These are phyloP conservation scores for Oryza officinalis DNA, from an alignment of 176 grass and related monocot genomes.

Conservation along the genomic window DNA sequence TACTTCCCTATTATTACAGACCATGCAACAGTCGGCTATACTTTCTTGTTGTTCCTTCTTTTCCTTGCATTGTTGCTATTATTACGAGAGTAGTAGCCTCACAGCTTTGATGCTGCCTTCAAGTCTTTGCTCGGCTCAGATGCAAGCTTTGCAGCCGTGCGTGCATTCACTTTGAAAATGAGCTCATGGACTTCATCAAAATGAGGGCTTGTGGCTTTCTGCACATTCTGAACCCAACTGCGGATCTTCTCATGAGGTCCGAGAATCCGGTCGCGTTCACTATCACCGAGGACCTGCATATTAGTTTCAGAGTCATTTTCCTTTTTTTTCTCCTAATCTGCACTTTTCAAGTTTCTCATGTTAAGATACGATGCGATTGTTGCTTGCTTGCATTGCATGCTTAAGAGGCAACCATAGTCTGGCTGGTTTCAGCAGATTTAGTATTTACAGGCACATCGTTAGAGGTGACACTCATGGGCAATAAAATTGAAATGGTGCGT, in stretches of 20 bases:
- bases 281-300: constrained; percentile 57
- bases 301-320: neutral
- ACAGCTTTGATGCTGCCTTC: constrained; percentile 48
- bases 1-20: too few species aligned
- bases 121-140: neutral
- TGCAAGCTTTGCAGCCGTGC: constrained; percentile 12
- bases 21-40: too few species aligned
- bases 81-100: neutral
- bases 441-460: neutral
- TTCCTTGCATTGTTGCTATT: neutral
- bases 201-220: constrained; percentile 74
- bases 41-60: neutral
- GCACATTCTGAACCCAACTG: constrained; percentile 83
- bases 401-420: neutral
- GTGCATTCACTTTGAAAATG: constrained; percentile 53
- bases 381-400: neutral
- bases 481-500: neutral
- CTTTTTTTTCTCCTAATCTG: neutral
- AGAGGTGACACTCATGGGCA: neutral
- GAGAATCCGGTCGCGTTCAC: constrained; percentile 49
- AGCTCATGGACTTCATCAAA: constrained; percentile 63
- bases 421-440: neutral
- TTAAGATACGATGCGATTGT: neutral
- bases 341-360: neutral
- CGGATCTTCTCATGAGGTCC: constrained; percentile 55